phyloP scores from a whole-genome alignment of 2,329 filamentous ascomycete genomes.

The Ophiognomonia clavigignenti-juglandacearum region DNA sequence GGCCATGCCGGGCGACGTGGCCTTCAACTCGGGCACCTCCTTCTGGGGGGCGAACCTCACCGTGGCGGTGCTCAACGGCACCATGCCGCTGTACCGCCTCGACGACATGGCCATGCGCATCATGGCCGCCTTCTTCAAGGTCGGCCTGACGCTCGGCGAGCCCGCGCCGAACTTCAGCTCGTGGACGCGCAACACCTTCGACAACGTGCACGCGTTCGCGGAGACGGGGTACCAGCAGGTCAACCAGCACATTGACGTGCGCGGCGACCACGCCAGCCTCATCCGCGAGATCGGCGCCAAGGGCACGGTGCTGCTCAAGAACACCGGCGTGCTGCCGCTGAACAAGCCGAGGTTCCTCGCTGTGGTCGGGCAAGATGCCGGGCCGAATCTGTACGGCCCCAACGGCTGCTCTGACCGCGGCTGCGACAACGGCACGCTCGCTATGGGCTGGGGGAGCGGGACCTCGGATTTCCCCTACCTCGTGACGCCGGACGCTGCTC shows the following conservation, averaged over 20 bases:
- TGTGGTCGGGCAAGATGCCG: conserved; percentile 80
- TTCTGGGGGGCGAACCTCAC: conserved; percentile 89
- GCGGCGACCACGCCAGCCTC: conserved; percentile 62
- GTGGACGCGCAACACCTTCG: conserved; percentile 76
- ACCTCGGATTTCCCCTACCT: conserved; percentile 72
- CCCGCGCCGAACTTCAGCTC: conserved; percentile 75
- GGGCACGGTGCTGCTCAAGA: conserved; percentile 87
- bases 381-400: conserved; percentile 66
- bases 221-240: conserved; percentile 60
- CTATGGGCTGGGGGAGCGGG: conserved; percentile 77
- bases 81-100: conserved; percentile 77
- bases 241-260: conserved; percentile 83
- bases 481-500: conserved; percentile 66
- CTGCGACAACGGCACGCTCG: conserved; percentile 57
- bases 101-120: conserved; percentile 91
- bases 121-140: conserved; percentile 66
- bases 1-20: conserved; percentile 82
- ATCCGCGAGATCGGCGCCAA: conserved; percentile 75
- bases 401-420: conserved; percentile 72
- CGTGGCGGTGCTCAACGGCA: conserved; percentile 82
- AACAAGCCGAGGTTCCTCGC: conserved; percentile 70
- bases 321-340: conserved; percentile 70
- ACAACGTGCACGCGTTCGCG: conserved; percentile 60
- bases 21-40: conserved; percentile 66
- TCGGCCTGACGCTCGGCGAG: conserved; percentile 47